A percentile compares a stretch with the other conserved stretches of the same genome.
phyloP scores from a whole-genome alignment of 176 grass and related monocot species.

The Carex pumila region DNA sequence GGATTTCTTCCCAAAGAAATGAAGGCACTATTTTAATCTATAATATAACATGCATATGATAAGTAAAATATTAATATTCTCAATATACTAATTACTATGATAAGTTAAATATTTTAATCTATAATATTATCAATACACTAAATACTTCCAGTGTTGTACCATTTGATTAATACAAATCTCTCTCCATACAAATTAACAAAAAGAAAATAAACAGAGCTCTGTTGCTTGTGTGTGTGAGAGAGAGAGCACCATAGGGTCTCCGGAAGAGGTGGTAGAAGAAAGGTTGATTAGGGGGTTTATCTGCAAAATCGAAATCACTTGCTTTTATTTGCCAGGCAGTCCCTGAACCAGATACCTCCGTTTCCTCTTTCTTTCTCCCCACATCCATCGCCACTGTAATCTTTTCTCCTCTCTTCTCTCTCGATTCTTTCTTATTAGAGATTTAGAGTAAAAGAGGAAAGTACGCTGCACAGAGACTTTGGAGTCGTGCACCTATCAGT shows the following conservation, averaged over 20 bases:
- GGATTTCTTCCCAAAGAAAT: not conserved
- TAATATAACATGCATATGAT: not conserved
- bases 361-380: not conserved
- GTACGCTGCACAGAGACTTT: not conserved
- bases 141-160: no score
- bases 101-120: no score
- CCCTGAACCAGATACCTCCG: not conserved
- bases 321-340: slow-evolving; percentile 30
- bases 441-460: not conserved
- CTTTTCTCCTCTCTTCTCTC: not conserved
- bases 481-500: no score
- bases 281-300: slow-evolving; percentile 25
- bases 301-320: slow-evolving; percentile 21
- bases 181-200: not conserved
- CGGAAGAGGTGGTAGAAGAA: slow-evolving; percentile 36
- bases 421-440: not conserved
- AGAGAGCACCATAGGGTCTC: not conserved
- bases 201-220: not conserved
- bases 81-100: not conserved
- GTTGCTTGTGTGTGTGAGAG: no score
- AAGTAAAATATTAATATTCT: not conserved
- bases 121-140: not conserved
- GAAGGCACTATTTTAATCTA: not conserved
- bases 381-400: slow-evolving; percentile 3
- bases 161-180: no score